Percentiles rank a stretch among this genome's conserved stretches.
These are phyloP conservation scores for Aspergillus ochraceus DNA, from an alignment of 2,329 filamentous ascomycete species.

Conservation along the genomic window DNA sequence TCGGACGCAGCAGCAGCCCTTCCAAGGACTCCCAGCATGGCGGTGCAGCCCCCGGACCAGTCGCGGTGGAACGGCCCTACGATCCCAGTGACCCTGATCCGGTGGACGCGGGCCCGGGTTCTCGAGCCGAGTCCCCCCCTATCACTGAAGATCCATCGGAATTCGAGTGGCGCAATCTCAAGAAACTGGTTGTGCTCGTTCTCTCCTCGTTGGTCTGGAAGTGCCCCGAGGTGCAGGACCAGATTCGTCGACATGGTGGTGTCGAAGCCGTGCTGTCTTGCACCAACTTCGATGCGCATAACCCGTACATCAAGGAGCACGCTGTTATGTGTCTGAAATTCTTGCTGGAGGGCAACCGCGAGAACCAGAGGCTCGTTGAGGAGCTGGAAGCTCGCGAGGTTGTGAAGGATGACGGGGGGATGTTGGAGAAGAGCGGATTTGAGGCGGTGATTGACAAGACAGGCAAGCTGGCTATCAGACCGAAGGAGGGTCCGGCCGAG, in stretches of 20 bases:
- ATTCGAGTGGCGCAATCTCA: slow-evolving; percentile 78
- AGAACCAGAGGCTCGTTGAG: slow-evolving; percentile 56
- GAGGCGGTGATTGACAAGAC: slow-evolving; percentile 45
- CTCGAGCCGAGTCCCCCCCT: slow-evolving; percentile 48
- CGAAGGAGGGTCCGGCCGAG: slow-evolving; percentile 27
- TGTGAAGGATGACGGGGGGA: slow-evolving; percentile 40
- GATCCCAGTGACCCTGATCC: slow-evolving; percentile 47
- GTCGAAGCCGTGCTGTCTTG: slow-evolving; percentile 86
- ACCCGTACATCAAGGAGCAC: slow-evolving; percentile 90
- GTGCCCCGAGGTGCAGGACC: slow-evolving; percentile 78
- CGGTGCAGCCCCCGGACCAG: slow-evolving; percentile 36
- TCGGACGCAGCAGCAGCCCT: slow-evolving; percentile 33
- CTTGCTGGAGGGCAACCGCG: slow-evolving; percentile 52
- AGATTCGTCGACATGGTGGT: slow-evolving; percentile 81
- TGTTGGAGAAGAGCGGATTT: slow-evolving; percentile 43
- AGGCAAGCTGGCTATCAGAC: slow-evolving; percentile 43
- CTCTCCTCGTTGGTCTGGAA: slow-evolving; percentile 88
- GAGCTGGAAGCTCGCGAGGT: slow-evolving; percentile 48
- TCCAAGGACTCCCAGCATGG: slow-evolving; percentile 31
- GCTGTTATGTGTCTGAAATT: slow-evolving; percentile 86
- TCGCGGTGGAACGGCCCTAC: slow-evolving; percentile 66
- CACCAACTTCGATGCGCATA: slow-evolving; percentile 87
- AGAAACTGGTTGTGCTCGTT: slow-evolving; percentile 88
- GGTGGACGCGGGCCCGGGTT: slow-evolving; percentile 43
- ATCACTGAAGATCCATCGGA: slow-evolving; percentile 63